These are phyloP conservation scores for Chimonanthus salicifolius DNA, from an alignment of 164 flowering plant species.

Conservation along the genomic window DNA sequence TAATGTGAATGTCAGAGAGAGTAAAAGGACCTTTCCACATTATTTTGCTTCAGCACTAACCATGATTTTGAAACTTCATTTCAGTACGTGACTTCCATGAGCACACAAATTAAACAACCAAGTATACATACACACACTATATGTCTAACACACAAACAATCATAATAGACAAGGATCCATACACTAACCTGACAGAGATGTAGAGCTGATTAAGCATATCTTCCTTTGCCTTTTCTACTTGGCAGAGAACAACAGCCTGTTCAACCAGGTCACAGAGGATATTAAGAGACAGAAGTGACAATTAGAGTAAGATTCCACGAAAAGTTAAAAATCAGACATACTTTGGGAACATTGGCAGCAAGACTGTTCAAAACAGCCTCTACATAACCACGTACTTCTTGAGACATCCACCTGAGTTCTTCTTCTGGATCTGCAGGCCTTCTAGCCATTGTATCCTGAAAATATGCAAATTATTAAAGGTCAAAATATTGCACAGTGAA, in stretches of 20 bases:
- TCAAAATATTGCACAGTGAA: background rate
- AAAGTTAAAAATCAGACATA: conserved; percentile 15
- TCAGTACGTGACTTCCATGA: no score
- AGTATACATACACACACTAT: background rate
- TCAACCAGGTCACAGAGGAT: background rate
- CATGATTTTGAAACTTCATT: no score
- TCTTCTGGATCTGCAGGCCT: conserved; percentile 99
- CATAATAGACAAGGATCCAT: background rate
- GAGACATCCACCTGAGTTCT: conserved; percentile 99
- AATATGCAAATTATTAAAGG: background rate
- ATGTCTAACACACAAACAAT: background rate
- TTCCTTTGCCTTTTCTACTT: conserved; percentile 99
- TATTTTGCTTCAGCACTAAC: no score
- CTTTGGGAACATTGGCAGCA: conserved; percentile 97
- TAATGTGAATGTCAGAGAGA: background rate
- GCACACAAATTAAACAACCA: background rate
- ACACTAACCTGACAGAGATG: conserved; percentile 74
- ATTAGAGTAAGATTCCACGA: background rate
- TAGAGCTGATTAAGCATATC: conserved; percentile 96
- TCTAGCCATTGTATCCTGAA: conserved; percentile 89
- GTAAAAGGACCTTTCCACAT: no score
- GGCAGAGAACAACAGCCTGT: conserved; percentile 99
- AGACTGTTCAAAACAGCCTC: conserved; percentile 98
- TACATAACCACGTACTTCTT: conserved; percentile 99
- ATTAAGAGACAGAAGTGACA: background rate